Evolutionary conservation across 2,329 filamentous ascomycete species (phyloP), one percentile per base, ranked within the genome.

Genomic region (Trichoderma guizhouense): DNA sequence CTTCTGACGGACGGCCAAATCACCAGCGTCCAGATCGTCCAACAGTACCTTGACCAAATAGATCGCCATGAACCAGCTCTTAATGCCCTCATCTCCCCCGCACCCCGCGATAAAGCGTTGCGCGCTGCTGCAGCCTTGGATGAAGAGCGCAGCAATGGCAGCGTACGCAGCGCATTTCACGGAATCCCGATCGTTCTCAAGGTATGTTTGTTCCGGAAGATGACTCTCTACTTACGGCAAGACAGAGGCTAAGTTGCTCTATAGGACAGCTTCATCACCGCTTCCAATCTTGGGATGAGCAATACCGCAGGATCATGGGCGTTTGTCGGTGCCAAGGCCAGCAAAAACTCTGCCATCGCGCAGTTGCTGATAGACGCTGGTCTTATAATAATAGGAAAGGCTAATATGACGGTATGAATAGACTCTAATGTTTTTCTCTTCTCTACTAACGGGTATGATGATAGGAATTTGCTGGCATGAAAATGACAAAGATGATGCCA

Each of bases 151-250:
- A 24, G 15, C 3, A 60, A 65, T 9, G 76, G 76, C 7, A 70
- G 64, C 1, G 21, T 76, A 4, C 68, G 76, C 14, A 73, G 77
- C 24, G 61, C 72, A 0, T 71, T 78, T 9, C 77, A 78, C 15
- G 76, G 76, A 7, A 73, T 77, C 26, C 76, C 76, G 3, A 75
- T 78, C 63, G 71, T 75, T 12, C 62, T 78, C 65, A 78, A 78
- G 65, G 77, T 76, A 8, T 43, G 47, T 76, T 9, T 36, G 55
- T 43, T 39, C 36, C 1, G 7, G 7, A 3, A 11, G 28, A 7
- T 7, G 32, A 12, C 12, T n/a, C 15, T 11, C 30, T n/a, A 11
- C 1, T n/a, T 21, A 12, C 1, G 4, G 14, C 4, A 18, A 2
- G 3, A 6, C 7, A 24, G 28, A 21, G 15, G 11, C 60, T 69